phyloP scores from a whole-genome alignment of 805 yeast species.

The Blastobotrys robertii region DNA sequence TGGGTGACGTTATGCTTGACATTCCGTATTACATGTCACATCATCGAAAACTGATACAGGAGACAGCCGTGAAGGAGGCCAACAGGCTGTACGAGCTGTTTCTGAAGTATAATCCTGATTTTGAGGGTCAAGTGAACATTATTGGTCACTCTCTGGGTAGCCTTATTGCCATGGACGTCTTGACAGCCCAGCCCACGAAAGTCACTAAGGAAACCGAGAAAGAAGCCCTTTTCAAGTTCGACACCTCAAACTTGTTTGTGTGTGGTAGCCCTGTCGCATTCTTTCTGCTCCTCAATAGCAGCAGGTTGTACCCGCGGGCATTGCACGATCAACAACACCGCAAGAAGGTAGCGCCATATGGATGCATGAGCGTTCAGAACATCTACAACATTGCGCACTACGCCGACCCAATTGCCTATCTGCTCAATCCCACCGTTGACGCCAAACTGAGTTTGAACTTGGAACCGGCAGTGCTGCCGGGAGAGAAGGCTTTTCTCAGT shows the following conservation, averaged over 20 bases:
- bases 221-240: conserved; percentile 47
- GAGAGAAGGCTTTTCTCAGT: conserved; percentile 14
- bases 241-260: conserved; percentile 65
- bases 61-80: conserved; percentile 59
- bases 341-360: conserved; percentile 23
- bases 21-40: conserved; percentile 68
- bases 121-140: conserved; percentile 57
- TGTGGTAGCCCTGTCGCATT: conserved; percentile 86
- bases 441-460: conserved; percentile 23
- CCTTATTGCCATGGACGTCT: conserved; percentile 67
- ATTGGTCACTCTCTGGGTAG: conserved; percentile 92
- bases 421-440: conserved; percentile 74
- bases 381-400: conserved; percentile 79
- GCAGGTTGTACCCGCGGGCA: conserved; percentile 23
- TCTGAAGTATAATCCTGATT: conserved; percentile 56
- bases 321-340: conserved; percentile 8
- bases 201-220: conserved; percentile 20
- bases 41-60: conserved; percentile 53
- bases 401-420: conserved; percentile 84
- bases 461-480: conserved; percentile 21
- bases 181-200: conserved; percentile 34
- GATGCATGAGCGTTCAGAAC: conserved; percentile 55
- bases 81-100: conserved; percentile 60
- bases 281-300: conserved; percentile 33
- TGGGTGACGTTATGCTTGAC: conserved; percentile 83